phyloP scores from a whole-genome alignment of 306 rosid species.

The Fragaria nilgerrensis region DNA sequence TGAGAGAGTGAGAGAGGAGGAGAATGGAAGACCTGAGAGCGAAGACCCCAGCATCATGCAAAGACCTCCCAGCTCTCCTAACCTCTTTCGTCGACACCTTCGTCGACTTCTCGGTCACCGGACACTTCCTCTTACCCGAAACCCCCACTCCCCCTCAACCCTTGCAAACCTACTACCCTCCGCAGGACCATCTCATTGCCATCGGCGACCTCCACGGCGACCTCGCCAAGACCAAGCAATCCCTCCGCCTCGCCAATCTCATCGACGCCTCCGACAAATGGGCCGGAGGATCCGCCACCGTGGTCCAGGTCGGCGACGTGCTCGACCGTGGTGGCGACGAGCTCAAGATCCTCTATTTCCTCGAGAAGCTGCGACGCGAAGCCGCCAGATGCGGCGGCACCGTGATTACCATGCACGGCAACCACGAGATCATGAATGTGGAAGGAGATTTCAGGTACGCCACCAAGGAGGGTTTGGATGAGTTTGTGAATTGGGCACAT shows the following conservation, averaged over 20 bases:
- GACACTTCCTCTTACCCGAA: conserved; percentile 52
- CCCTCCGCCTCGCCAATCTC: conserved; percentile 62
- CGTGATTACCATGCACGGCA: conserved; percentile 82
- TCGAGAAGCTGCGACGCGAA: conserved; percentile 77
- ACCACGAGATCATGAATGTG: conserved; percentile 94
- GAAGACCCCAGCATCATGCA: conserved; percentile 31
- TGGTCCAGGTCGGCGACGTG: conserved; percentile 83
- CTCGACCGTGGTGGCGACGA: conserved; percentile 91
- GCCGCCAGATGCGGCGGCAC: conserved; percentile 61
- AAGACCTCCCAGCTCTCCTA: conserved; percentile 50
- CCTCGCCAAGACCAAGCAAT: conserved; percentile 68
- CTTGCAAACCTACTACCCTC: conserved; percentile 51
- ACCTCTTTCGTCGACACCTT: conserved; percentile 79
- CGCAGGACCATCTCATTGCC: conserved; percentile 58
- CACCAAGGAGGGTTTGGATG: conserved; percentile 49
- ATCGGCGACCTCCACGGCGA: conserved; percentile 95
- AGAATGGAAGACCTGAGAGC: not conserved
- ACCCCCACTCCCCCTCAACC: not conserved
- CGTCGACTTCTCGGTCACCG: conserved; percentile 84
- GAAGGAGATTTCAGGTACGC: conserved; percentile 73
- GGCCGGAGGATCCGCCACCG: conserved; percentile 73
- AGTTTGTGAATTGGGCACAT: conserved; percentile 69
- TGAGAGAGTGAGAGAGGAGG: not conserved
- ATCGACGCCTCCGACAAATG: conserved; percentile 60
- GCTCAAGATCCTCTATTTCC: conserved; percentile 67